These are phyloP conservation scores for Nissolia schottii DNA, from an alignment of 306 rosid genomes.

Conservation along the genomic window DNA sequence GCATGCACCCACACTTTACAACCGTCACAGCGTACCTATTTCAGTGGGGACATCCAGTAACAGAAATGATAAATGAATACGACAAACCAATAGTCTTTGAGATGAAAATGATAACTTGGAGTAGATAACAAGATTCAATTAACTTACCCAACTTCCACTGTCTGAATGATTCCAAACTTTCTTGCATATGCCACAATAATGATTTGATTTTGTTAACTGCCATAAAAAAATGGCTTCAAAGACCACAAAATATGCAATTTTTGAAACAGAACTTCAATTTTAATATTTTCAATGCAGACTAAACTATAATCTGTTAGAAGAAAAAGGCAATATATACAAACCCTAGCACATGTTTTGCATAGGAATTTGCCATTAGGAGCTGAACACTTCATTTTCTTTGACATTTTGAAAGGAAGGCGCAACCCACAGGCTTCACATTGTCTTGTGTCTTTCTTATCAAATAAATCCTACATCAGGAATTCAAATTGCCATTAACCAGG, in stretches of 20 bases:
- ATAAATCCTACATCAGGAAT: slow-evolving; percentile 49
- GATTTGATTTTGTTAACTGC: slow-evolving; percentile 86
- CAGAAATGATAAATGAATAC: neutral
- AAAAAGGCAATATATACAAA: slow-evolving; percentile 41
- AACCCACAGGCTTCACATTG: slow-evolving; percentile 86
- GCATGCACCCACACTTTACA: slow-evolving; percentile 99
- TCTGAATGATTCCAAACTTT: slow-evolving; percentile 90
- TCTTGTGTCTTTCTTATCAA: slow-evolving; percentile 47
- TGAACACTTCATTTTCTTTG: slow-evolving; percentile 54
- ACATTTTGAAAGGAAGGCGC: slow-evolving; percentile 50
- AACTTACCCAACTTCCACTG: slow-evolving; percentile 98
- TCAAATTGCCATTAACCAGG: too few species aligned
- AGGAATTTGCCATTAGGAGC: slow-evolving; percentile 54
- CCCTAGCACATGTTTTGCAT: slow-evolving; percentile 89
- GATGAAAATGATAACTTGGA: slow-evolving; percentile 4
- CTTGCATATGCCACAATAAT: slow-evolving; percentile 97
- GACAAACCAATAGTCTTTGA: slow-evolving; percentile 9
- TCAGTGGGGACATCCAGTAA: slow-evolving; percentile 19
- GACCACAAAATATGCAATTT: neutral
- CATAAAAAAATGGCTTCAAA: slow-evolving; percentile 22
- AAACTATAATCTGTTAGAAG: slow-evolving; percentile 6
- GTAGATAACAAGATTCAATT: slow-evolving; percentile 18
- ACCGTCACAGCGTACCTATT: slow-evolving; percentile 97
- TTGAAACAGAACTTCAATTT: slow-evolving; percentile 18
- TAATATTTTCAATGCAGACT: slow-evolving; percentile 12